A percentile compares a stretch with the other conserved stretches of the same genome.
Evolutionary conservation across 2,329 filamentous ascomycete species (phyloP).

Genomic region (Elsinoe ampelina): DNA sequence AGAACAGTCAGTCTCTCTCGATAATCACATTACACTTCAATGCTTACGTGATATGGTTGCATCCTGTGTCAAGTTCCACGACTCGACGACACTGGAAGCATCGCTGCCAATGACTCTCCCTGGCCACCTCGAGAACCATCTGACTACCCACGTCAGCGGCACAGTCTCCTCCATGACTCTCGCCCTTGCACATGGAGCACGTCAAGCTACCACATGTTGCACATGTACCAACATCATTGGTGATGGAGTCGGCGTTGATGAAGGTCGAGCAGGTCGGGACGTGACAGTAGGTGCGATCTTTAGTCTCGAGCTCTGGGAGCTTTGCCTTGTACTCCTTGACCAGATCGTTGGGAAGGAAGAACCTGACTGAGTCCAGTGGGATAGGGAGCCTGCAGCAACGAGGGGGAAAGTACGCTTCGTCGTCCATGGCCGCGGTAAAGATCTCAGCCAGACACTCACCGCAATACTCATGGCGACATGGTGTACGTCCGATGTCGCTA

Average conservation of each 20-base stretch:
- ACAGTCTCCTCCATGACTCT: conserved; percentile 11
- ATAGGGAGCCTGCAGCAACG: conserved; percentile 41
- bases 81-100: conserved; percentile 40
- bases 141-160: conserved; percentile 12
- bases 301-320: conserved; percentile 39
- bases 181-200: conserved; percentile 42
- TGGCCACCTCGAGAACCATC: conserved; percentile 34
- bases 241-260: conserved; percentile 29
- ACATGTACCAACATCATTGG: conserved; percentile 32
- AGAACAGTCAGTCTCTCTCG: not conserved
- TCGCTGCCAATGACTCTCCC: conserved; percentile 41
- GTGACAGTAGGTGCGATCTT: conserved; percentile 44
- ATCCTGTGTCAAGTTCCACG: conserved; percentile 43
- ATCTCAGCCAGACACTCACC: conserved; percentile 36
- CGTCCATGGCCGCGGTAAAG: conserved; percentile 33
- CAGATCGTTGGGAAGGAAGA: conserved; percentile 30
- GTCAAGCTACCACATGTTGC: conserved; percentile 34
- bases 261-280: conserved; percentile 36
- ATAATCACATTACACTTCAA: too few relatives aligned
- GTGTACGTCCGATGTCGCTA: not conserved
- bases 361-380: conserved; percentile 24
- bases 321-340: conserved; percentile 33
- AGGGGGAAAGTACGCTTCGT: conserved; percentile 46
- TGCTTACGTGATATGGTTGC: conserved; percentile 47
- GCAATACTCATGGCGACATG: conserved; percentile 35